Evolutionary conservation across 1,284 basidiomycete genomes (phyloP), one percentile per base, ranked within the genome.

Genomic region (Fomitopsis schrenkii): DNA sequence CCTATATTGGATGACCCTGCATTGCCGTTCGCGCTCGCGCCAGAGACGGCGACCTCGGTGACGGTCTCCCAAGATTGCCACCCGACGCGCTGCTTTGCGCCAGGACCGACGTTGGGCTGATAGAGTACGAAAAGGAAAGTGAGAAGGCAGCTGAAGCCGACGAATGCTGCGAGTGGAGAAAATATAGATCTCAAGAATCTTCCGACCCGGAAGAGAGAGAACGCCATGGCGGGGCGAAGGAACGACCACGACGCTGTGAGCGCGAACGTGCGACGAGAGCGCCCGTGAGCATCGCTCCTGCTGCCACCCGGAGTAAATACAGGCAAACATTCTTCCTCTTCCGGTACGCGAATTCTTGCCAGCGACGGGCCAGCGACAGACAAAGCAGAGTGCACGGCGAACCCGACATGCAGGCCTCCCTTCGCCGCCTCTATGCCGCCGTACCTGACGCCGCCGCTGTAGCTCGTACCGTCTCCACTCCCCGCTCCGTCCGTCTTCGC

Each of bases 1-100:
- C 63, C 64, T 40, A 54, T 57, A 57, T 35, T 60, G 36, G 58
- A 55, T 9, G 50, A 26, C 36, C 62, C 41, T 42, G 41, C 19
- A 42, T 36, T 55, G 38, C 46, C 53, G n/a, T 15, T 48, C 17
- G 48, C 12, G 26, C 35, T 41, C 6, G 40, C 26, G 28, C 59
- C 36, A 36, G 19, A 36, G 35, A 10, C 42, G 42, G 45, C 26
- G 28, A 36, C 55, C 35, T 74, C 68, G 1, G 78, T 71, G 0
- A 94, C 79, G 5, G 80, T 67, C 48, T 93, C 93, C 92, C 93
- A 95, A n/a, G 90, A 82, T 68, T 96, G 94, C 94, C 93, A 95
- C 19, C 93, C 93, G n/a, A 95, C 76, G 55, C 83, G 81, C 67
- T 94, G 91, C 8, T 81, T 74, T 19, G 80, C 73, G 1, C 91